Percentiles rank a stretch among this genome's conserved stretches.
These are phyloP conservation scores for Biscogniauxia marginata DNA, from an alignment of 2,329 filamentous ascomycete species.

Conservation along the genomic window DNA sequence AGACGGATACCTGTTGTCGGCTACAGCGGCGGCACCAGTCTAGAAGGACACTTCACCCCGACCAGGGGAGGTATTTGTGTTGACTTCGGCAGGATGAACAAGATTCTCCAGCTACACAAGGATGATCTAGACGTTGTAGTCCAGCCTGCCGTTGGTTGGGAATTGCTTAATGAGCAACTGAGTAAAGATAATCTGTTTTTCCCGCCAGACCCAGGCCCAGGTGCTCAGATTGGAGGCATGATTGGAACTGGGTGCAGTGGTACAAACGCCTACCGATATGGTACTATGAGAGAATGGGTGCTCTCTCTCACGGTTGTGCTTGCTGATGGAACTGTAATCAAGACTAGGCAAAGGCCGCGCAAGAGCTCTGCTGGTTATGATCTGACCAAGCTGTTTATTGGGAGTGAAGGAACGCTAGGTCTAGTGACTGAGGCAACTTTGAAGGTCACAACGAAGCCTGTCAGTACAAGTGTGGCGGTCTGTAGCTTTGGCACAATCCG, in stretches of 20 bases:
- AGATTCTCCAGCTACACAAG: slow-evolving; percentile 66
- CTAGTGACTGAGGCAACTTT: slow-evolving; percentile 76
- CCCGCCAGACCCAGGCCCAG: slow-evolving; percentile 79
- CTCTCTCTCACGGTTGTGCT: slow-evolving; percentile 77
- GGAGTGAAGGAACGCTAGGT: slow-evolving; percentile 79
- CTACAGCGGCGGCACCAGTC: slow-evolving; percentile 73
- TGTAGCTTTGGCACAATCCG: slow-evolving; percentile 48
- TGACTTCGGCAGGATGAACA: slow-evolving; percentile 73
- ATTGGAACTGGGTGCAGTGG: slow-evolving; percentile 66
- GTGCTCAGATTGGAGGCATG: slow-evolving; percentile 83
- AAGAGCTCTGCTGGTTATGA: slow-evolving; percentile 84
- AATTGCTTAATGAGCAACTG: slow-evolving; percentile 71
- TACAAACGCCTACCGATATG: slow-evolving; percentile 81
- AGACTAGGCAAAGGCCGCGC: slow-evolving; percentile 72
- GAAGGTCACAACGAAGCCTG: slow-evolving; percentile 71
- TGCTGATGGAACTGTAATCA: slow-evolving; percentile 77
- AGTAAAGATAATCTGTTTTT: slow-evolving; percentile 72
- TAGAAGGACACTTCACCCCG: slow-evolving; percentile 76
- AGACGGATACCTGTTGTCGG: slow-evolving; percentile 71
- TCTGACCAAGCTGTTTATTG: slow-evolving; percentile 74
- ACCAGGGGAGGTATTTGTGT: slow-evolving; percentile 73
- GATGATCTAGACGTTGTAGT: slow-evolving; percentile 67
- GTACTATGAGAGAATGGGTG: slow-evolving; percentile 89
- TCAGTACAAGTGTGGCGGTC: slow-evolving; percentile 72
- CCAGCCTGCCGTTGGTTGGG: slow-evolving; percentile 76